Base-by-base conservation (phyloP, 202 grass and related monocot genomes). In the Bolboschoenoplectus hybrid region DNA sequence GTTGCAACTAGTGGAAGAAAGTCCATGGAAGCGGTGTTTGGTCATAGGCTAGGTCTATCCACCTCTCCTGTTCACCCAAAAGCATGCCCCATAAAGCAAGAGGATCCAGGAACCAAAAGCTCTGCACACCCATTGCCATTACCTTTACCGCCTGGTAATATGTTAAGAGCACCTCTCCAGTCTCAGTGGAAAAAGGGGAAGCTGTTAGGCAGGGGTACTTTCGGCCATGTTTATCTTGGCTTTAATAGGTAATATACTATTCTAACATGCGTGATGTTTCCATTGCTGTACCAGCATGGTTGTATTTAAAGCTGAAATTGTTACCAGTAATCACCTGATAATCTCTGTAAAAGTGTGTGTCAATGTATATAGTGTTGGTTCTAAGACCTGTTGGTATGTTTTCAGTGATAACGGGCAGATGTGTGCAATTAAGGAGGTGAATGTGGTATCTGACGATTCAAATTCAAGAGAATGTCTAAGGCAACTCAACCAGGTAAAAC, bases 351-450 rank as follows among this genome's bases (percentile, higher is more conserved):
- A 56, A 51, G 10, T 64, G 20, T 41, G 62, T 63, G 4, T 66
- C 43, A 11, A 49, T 35, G 39, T 49, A 32, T 82, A 26, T 83
- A 20, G 38, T 49, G 43, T 83, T 83, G 41, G 81, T 35, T 83
- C 45, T 83, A 67, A 35, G 43, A 63, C 78, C 65, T 51, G n/a
- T 68, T 81, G 83, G 19, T 73, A 12, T 73, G 12, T 62, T 84
- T 85, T 89, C 91, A 98, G 97, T 84, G 89, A 92, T 86, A 92
- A 94, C 3, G 97, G 93, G 47, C 93, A 92, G 66, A 90, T 94
- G 92, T 99, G 97, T 90, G 97, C 97, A 86, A 94, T 99, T 91
- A 99, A 99, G 89, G 93, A 99, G 87, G 97, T 99, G 63, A 97
- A 92, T 57, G 91, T 97, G 82, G 97, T 99, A 87, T 95, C 92